Percentiles rank a stretch among this genome's conserved stretches.
Evolutionary conservation across 2,329 filamentous ascomycete genomes (phyloP).

Genomic region (Cryphonectria radicalis): DNA sequence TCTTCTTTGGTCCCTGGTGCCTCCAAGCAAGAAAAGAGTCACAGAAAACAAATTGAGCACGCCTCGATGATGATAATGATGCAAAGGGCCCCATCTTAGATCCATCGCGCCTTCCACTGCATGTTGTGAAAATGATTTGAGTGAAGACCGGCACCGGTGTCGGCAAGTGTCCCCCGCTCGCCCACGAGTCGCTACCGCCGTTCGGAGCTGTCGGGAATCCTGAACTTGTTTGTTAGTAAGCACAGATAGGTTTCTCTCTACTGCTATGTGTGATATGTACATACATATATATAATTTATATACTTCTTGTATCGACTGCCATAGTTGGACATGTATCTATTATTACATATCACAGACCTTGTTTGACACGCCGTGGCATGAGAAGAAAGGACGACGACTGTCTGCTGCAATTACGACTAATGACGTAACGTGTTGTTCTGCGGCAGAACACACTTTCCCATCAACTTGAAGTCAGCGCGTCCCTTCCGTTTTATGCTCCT

Average conservation of each 20-base stretch:
- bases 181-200: background rate
- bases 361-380: too few relatives aligned
- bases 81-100: background rate
- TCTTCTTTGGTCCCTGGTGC: background rate
- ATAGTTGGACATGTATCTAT: background rate
- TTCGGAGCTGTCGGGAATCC: background rate
- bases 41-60: background rate
- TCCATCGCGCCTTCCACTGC: background rate
- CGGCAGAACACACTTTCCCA: background rate
- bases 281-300: background rate
- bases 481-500: background rate
- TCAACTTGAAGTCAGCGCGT: background rate
- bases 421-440: background rate
- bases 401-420: background rate
- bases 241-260: background rate
- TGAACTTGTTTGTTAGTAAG: background rate
- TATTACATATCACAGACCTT: background rate
- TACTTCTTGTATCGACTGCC: background rate
- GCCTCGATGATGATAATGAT: background rate
- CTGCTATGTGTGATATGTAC: background rate
- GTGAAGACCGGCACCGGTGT: slow-evolving; percentile 4
- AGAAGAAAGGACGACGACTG: background rate
- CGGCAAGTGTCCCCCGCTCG: slow-evolving; percentile 3
- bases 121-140: background rate
- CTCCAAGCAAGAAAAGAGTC: background rate